Evolutionary conservation across 768 basidiomycete genomes (phyloP).

Genomic region (Mrakia frigida): DNA sequence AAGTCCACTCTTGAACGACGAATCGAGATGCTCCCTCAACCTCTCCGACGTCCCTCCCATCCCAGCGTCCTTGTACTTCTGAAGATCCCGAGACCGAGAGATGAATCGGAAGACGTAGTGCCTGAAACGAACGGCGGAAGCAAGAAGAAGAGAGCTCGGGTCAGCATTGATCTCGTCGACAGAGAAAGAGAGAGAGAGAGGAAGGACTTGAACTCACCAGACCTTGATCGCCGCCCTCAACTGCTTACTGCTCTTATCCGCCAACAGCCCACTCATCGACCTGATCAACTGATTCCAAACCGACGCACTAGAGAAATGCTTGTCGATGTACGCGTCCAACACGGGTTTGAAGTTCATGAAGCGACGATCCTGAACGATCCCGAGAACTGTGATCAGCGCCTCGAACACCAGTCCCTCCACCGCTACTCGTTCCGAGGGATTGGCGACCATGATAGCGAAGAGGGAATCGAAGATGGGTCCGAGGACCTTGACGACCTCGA

Average conservation of each 20-base stretch:
- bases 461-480: conserved; percentile 87
- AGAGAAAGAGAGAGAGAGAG: not conserved
- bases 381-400: conserved; percentile 81
- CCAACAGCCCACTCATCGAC: conserved; percentile 77
- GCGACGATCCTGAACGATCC: conserved; percentile 85
- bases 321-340: conserved; percentile 84
- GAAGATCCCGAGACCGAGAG: conserved; percentile 78
- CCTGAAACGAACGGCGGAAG: conserved; percentile 38
- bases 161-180: no score
- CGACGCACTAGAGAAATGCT: conserved; percentile 73
- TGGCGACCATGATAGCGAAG: conserved; percentile 64
- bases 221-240: conserved; percentile 89
- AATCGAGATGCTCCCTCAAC: conserved; percentile 67
- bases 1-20: conserved; percentile 76
- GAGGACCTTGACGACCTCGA: conserved; percentile 89
- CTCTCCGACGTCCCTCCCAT: conserved; percentile 62
- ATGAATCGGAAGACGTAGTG: conserved; percentile 95
- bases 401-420: conserved; percentile 84
- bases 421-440: conserved; percentile 50
- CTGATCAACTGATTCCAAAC: conserved; percentile 79
- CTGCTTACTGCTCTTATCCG: conserved; percentile 64
- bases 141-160: not conserved
- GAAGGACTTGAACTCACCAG: conserved; percentile 46
- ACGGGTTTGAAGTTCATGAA: conserved; percentile 94
- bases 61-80: conserved; percentile 71